Base-by-base conservation (phyloP, 768 basidiomycete genomes). In the Tephrocybe sp. region DNA sequence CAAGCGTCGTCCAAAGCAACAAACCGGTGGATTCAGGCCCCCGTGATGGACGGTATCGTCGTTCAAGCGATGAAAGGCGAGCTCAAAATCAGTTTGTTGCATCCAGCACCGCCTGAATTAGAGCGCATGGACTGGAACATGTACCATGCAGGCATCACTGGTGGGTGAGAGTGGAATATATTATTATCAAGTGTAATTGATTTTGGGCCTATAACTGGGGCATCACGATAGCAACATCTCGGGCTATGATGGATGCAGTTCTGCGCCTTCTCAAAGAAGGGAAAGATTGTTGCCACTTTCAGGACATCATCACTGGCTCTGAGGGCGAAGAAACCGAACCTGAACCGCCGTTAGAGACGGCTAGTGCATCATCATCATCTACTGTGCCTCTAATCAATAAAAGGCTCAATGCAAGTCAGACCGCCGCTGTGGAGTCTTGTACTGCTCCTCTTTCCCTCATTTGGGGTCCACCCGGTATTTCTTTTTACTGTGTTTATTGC, bases 381-480 rank as follows among this genome's bases (percentile, higher is more conserved):
- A 37, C 30, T 44, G 7, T n/a, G n/a, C n/a, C n/a, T 12, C 37
- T 37, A 15, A 34, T 41, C 10, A 33, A 60, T n/a, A 53, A 59
- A 10, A 44, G 53, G 14, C 62, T 86, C 51, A 86, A 86, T 50
- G 69, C 65, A 11, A 86, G 83, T 60, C 86, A 88, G 63, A 59
- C 69, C 9, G 48, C 48, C 8, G 85, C 85, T 0, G 73, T 85
- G 21, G 57, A 60, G 15, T 76, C 80, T 0, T 77, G 73, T 53
- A 57, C 67, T 28, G 68, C 70, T 0, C 72, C 65, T 9, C 60
- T 85, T 24, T 78, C 81, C 25, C 59, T 87, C 34, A 85, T 87
- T 6, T 86, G 85, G 85, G 84, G 85, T 3, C 84, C 85, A 8
- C 85, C 85, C 54, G 83, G 85, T 81, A 10, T n/a, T 36, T 36